Percentiles rank a stretch among this genome's conserved stretches.
phyloP scores from a whole-genome alignment of 2,329 filamentous ascomycete species.

The Aciculosporium take region DNA sequence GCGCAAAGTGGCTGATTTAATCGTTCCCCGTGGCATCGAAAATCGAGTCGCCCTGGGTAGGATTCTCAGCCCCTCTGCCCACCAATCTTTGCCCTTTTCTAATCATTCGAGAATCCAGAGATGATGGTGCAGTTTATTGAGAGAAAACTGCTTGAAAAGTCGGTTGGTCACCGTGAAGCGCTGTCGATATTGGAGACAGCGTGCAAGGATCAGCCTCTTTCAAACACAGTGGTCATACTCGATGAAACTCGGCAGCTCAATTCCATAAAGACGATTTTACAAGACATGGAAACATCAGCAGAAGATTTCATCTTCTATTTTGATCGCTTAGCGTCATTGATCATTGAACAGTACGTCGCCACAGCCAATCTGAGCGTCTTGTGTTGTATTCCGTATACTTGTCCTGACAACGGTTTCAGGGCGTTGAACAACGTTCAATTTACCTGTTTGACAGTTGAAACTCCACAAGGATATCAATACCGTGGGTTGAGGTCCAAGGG shows the following conservation, averaged over 20 bases:
- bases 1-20: conserved; percentile 81
- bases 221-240: conserved; percentile 59
- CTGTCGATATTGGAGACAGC: conserved; percentile 62
- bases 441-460: conserved; percentile 46
- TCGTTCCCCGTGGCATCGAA: conserved; percentile 86
- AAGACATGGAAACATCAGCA: conserved; percentile 60
- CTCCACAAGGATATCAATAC: conserved; percentile 57
- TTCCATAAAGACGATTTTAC: conserved; percentile 83
- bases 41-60: conserved; percentile 79
- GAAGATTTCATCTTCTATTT: conserved; percentile 98
- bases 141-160: conserved; percentile 76
- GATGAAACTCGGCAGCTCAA: conserved; percentile 65
- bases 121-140: conserved; percentile 94
- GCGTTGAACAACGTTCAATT: conserved; percentile 68
- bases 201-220: conserved; percentile 57
- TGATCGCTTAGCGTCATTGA: conserved; percentile 69
- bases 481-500: conserved; percentile 56
- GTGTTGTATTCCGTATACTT: conserved; percentile 3
- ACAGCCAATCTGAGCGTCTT: neutral
- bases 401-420: conserved; percentile 25
- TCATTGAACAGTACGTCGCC: conserved; percentile 58
- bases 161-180: conserved; percentile 64
- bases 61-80: conserved; percentile 10
- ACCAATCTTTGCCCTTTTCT: conserved; percentile 1
- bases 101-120: conserved; percentile 28